Evolutionary conservation across 768 basidiomycete species (phyloP).

Genomic region (Lactifluus rugatus): DNA sequence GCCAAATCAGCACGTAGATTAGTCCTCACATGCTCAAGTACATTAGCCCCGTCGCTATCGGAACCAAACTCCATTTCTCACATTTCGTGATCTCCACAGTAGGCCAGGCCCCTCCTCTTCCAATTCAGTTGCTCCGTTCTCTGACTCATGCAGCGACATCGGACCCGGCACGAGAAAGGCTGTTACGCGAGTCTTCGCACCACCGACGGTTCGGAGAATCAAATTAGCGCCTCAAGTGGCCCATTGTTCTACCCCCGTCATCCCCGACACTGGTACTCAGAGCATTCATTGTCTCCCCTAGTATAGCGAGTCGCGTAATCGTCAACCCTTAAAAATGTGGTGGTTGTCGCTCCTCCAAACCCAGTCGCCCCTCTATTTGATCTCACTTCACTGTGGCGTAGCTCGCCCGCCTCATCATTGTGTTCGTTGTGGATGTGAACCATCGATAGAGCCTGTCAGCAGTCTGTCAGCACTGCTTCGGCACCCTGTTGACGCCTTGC

Average conservation of each 20-base stretch:
- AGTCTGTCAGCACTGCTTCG: background rate
- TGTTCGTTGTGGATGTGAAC: constrained; percentile 5
- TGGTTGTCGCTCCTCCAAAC: background rate
- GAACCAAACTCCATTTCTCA: background rate
- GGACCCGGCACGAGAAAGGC: too few relatives aligned
- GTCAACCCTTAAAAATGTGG: background rate
- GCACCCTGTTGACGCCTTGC: background rate
- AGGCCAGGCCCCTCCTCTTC: background rate
- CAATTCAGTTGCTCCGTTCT: background rate
- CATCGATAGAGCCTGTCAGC: background rate
- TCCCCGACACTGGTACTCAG: background rate
- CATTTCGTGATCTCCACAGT: background rate
- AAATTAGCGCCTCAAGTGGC: background rate
- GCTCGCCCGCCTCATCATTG: background rate
- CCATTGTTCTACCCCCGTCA: constrained; percentile 2
- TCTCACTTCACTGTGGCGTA: background rate
- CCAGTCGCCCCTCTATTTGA: background rate
- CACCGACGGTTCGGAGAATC: background rate
- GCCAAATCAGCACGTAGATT: background rate
- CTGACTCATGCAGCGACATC: background rate
- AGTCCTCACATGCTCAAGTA: background rate
- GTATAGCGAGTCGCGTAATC: background rate
- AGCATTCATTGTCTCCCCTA: background rate
- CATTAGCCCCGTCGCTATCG: background rate
- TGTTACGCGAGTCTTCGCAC: too few relatives aligned